These are phyloP conservation scores for Bauhinia variegata DNA, from an alignment of 306 rosid species.

Conservation along the genomic window DNA sequence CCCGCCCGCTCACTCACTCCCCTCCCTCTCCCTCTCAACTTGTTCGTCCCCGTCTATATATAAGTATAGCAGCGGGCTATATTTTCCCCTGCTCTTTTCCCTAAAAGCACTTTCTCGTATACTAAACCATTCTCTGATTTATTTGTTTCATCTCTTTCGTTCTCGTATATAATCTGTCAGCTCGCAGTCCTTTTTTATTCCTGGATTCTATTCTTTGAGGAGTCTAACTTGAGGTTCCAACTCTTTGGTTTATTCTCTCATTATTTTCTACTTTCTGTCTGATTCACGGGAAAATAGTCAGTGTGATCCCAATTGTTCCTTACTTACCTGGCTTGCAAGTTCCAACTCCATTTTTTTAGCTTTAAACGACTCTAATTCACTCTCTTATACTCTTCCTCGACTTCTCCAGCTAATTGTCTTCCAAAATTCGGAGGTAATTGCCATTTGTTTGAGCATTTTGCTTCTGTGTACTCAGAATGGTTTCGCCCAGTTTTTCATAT, in stretches of 20 bases:
- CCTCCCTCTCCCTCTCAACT: no score
- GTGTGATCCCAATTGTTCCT: background rate
- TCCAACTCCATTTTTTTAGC: background rate
- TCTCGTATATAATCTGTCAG: background rate
- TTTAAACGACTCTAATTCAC: background rate
- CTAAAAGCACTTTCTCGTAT: background rate
- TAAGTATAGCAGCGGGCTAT: slow-evolving; percentile 25
- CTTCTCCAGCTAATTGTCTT: background rate
- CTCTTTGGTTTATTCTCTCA: background rate
- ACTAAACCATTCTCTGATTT: background rate
- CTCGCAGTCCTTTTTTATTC: no score
- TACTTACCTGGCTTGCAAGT: background rate
- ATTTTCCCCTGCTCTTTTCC: background rate
- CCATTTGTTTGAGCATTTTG: background rate
- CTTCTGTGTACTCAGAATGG: background rate
- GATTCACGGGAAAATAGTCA: slow-evolving; percentile 17
- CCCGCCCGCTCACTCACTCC: background rate
- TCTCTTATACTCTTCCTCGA: background rate
- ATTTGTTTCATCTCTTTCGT: background rate
- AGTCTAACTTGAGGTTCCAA: background rate
- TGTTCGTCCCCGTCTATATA: slow-evolving; percentile 32
- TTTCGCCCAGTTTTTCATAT: background rate
- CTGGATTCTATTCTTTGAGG: background rate
- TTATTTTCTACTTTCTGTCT: slow-evolving; percentile 16
- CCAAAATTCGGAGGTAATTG: slow-evolving; percentile 2